Percentiles rank a stretch among this genome's conserved stretches.
Conservation (phyloP, 768 basidiomycete genomes). For the Boletus huronensis region DNA sequence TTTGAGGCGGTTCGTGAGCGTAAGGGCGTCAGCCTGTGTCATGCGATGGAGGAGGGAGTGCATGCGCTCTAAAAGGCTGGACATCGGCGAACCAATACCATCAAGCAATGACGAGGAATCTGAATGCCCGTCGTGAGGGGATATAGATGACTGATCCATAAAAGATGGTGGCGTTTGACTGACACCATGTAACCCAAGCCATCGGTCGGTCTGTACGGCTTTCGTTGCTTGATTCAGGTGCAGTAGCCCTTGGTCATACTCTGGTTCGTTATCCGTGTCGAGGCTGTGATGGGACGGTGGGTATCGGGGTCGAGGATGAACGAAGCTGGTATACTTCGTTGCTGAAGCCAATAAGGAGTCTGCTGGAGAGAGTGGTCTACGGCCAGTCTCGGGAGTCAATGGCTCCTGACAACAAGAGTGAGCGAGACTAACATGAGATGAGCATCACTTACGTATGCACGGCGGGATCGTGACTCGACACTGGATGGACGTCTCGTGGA, state of each 20-base stretch:
- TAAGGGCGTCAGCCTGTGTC: slow-evolving; percentile 76
- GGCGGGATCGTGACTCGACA: slow-evolving; percentile 31
- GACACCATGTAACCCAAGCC: slow-evolving; percentile 28
- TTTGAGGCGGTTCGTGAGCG: slow-evolving; percentile 85
- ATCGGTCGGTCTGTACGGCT: slow-evolving; percentile 66
- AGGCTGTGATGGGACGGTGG: slow-evolving; percentile 30
- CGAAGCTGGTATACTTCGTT: slow-evolving; percentile 25
- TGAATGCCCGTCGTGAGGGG: slow-evolving; percentile 59
- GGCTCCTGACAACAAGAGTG: slow-evolving; percentile 35
- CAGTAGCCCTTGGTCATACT: slow-evolving; percentile 29
- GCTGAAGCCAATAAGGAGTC: slow-evolving; percentile 32
- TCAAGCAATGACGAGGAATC: slow-evolving; percentile 73
- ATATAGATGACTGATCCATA: slow-evolving; percentile 38
- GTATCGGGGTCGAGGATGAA: slow-evolving; percentile 24
- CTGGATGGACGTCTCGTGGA: slow-evolving; percentile 34
- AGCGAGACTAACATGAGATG: slow-evolving; percentile 3
- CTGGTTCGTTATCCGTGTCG: slow-evolving; percentile 45
- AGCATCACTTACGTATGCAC: slow-evolving; percentile 32
- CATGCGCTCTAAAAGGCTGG: slow-evolving; percentile 60
- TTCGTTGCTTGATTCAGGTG: slow-evolving; percentile 51
- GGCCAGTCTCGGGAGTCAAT: slow-evolving; percentile 43
- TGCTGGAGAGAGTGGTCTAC: slow-evolving; percentile 40
- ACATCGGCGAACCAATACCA: slow-evolving; percentile 46
- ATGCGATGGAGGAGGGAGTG: slow-evolving; percentile 60
- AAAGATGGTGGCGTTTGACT: slow-evolving; percentile 35